Conservation (phyloP, 2,329 filamentous ascomycete genomes). For the Diaporthe citrichinensis region DNA sequence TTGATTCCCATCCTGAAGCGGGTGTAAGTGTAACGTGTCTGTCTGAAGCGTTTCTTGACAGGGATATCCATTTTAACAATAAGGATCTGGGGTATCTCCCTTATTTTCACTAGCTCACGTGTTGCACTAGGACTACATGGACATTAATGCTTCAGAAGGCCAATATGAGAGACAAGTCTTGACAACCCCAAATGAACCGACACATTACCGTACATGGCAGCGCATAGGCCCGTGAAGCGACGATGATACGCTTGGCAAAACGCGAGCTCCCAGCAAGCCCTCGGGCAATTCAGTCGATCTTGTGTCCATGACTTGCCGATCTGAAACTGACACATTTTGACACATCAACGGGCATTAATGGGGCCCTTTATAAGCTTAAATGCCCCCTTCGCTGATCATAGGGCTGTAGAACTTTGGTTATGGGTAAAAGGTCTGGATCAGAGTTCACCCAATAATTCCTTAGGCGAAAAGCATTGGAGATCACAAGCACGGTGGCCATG, state of each 20-base stretch:
- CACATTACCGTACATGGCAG: neutral
- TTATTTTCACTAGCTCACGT: neutral
- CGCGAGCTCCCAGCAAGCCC: neutral
- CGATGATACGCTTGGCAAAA: conserved; percentile 34
- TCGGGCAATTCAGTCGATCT: conserved; percentile 10
- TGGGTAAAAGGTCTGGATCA: neutral
- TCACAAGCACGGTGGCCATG: neutral
- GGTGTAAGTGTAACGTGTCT: conserved; percentile 1
- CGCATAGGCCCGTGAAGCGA: conserved; percentile 12
- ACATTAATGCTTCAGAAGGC: neutral
- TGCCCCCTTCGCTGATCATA: neutral
- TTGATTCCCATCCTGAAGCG: conserved; percentile 18
- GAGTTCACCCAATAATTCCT: neutral
- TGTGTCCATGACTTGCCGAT: conserved; percentile 13
- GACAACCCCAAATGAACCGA: neutral
- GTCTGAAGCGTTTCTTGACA: conserved; percentile 14
- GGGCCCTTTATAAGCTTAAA: conserved; percentile 1
- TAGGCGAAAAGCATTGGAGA: too few species aligned
- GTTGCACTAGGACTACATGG: neutral
- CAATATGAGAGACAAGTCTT: neutral
- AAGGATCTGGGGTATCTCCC: neutral
- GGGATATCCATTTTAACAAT: neutral
- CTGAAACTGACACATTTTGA: conserved; percentile 28
- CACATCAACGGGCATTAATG: neutral
- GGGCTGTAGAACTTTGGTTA: neutral